Percentiles rank a stretch among this genome's conserved stretches.
Conservation (phyloP, 208 protist species). For the Trypanosoma melophagium region DNA sequence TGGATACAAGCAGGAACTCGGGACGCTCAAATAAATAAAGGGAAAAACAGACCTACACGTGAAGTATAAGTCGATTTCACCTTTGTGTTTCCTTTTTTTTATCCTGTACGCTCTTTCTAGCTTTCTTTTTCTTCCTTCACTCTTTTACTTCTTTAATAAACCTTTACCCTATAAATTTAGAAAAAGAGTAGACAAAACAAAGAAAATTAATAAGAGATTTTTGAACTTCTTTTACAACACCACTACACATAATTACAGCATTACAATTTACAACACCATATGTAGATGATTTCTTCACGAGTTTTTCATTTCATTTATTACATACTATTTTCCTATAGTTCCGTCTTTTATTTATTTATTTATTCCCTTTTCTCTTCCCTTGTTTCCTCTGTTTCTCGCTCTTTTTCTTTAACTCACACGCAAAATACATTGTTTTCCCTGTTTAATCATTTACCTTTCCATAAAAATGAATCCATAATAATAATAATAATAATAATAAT, state of each 20-base stretch:
- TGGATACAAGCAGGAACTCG: slow-evolving; percentile 1
- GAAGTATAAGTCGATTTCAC: too few relatives aligned
- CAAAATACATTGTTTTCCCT: slow-evolving; percentile 9
- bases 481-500: too few relatives aligned
- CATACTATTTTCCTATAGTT: background rate
- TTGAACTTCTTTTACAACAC: too few relatives aligned
- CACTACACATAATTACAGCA: too few relatives aligned
- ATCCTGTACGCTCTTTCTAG: too few relatives aligned
- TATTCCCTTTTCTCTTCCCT: background rate
- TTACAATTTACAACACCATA: background rate
- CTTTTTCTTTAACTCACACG: too few relatives aligned
- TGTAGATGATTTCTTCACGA: background rate
- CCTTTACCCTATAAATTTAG: too few relatives aligned
- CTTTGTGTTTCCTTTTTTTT: too few relatives aligned
- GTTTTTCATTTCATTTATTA: background rate
- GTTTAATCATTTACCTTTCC: slow-evolving; percentile 26
- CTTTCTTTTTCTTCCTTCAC: too few relatives aligned
- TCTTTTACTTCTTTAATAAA: too few relatives aligned
- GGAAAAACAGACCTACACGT: background rate
- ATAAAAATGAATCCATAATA: slow-evolving; percentile 8
- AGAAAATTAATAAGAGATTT: too few relatives aligned
- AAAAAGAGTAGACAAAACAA: too few relatives aligned
- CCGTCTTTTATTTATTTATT: background rate
- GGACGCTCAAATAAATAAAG: slow-evolving; percentile 13
- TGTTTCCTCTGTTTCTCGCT: background rate